Evolutionary conservation across 1,284 basidiomycete genomes (phyloP).

Genomic region (Naganishia sp.): DNA sequence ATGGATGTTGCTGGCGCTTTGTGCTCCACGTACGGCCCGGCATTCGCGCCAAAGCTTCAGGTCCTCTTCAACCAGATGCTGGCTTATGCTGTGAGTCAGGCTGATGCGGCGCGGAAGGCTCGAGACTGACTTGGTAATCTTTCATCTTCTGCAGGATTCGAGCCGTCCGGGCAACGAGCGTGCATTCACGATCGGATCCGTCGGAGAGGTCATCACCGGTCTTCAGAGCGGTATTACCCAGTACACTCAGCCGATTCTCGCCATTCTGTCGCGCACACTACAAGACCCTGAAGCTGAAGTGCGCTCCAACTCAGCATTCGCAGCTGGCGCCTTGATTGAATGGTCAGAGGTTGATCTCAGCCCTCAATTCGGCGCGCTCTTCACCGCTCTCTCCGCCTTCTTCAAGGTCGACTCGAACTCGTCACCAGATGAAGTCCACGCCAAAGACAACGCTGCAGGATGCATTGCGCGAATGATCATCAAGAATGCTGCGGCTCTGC

Average conservation of each 20-base stretch:
- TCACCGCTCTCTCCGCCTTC: slow-evolving; percentile 76
- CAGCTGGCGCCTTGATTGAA: slow-evolving; percentile 87
- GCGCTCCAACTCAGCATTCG: slow-evolving; percentile 94
- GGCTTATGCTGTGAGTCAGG: slow-evolving; percentile 19
- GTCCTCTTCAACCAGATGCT: slow-evolving; percentile 26
- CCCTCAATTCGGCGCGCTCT: slow-evolving; percentile 74
- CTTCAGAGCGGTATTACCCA: slow-evolving; percentile 85
- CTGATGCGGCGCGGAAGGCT: not conserved
- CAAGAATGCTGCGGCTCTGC: slow-evolving; percentile 77
- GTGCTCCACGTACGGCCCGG: slow-evolving; percentile 78
- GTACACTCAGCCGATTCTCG: slow-evolving; percentile 78
- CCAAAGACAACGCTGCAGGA: slow-evolving; percentile 93
- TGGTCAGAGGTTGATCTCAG: slow-evolving; percentile 82
- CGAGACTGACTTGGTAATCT: not conserved
- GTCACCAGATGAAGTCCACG: slow-evolving; percentile 68
- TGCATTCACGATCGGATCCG: slow-evolving; percentile 87
- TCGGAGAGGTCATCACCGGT: slow-evolving; percentile 93
- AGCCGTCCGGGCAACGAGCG: slow-evolving; percentile 84
- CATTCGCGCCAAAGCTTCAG: slow-evolving; percentile 65
- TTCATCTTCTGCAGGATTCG: slow-evolving; percentile 39
- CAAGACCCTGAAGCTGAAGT: slow-evolving; percentile 87
- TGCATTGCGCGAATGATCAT: slow-evolving; percentile 86
- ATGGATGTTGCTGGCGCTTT: slow-evolving; percentile 91
- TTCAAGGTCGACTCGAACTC: slow-evolving; percentile 66
- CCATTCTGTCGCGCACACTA: slow-evolving; percentile 80